phyloP scores from a whole-genome alignment of 495 filamentous ascomycete species.

The Tuber borchii region DNA sequence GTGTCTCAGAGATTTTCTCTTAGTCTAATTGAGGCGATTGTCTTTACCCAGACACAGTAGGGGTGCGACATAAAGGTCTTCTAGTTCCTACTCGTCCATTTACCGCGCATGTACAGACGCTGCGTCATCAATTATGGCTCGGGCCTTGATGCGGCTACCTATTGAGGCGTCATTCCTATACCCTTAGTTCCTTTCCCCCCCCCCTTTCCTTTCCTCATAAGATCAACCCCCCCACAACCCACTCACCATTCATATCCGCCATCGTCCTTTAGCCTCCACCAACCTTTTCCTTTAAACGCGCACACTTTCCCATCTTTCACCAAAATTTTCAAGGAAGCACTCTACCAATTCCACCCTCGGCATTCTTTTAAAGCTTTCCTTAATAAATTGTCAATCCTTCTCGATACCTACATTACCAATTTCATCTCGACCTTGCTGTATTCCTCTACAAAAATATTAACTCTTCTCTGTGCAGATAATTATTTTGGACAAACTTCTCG shows the following conservation, averaged over 20 bases:
- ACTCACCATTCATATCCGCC: not conserved
- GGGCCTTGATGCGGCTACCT: slow-evolving; percentile 4
- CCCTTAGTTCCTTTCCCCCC: not conserved
- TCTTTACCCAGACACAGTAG: not conserved
- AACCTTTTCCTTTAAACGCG: not conserved
- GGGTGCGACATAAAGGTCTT: not conserved
- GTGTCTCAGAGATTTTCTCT: not conserved
- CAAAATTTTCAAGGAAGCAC: not conserved
- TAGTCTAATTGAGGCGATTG: not conserved
- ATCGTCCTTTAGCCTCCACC: not conserved
- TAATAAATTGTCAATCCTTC: not conserved
- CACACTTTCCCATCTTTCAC: slow-evolving; percentile 4
- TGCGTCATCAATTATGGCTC: slow-evolving; percentile 26
- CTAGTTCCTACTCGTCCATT: not conserved
- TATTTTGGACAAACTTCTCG: not conserved
- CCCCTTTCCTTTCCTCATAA: not conserved
- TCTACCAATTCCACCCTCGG: not conserved
- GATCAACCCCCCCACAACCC: too few species aligned
- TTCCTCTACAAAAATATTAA: not conserved
- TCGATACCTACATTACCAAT: not conserved
- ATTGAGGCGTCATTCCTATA: not conserved
- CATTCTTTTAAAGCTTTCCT: not conserved
- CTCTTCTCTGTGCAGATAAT: not conserved
- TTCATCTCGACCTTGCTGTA: not conserved
- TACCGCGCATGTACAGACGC: not conserved